phyloP scores from a whole-genome alignment of 331 rosid species.

The Rhamnella rubrinervis region DNA sequence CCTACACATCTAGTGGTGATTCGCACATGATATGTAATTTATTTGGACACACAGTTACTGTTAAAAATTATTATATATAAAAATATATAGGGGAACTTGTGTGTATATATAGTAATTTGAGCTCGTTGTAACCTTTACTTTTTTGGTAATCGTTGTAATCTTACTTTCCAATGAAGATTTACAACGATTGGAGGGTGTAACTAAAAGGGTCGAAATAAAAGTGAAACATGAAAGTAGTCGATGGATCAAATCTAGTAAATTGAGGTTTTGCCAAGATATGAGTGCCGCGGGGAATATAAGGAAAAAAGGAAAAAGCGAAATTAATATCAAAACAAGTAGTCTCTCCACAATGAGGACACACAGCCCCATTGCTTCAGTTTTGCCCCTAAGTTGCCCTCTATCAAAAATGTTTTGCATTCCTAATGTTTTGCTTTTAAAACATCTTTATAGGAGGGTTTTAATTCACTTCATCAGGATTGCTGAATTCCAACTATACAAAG shows the following conservation, averaged over 20 bases:
- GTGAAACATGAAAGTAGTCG: too few species aligned
- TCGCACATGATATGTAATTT: too few species aligned
- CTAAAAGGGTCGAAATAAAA: too few species aligned
- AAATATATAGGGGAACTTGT: too few species aligned
- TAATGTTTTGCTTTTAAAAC: constrained; percentile 5
- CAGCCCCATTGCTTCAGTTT: constrained; percentile 28
- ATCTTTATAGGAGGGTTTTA: neutral
- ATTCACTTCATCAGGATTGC: constrained; percentile 2
- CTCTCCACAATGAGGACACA: constrained; percentile 16
- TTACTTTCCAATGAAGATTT: too few species aligned
- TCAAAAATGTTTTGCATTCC: neutral
- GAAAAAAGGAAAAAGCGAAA: neutral
- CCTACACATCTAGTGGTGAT: too few species aligned
- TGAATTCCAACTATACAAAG: constrained; percentile 5
- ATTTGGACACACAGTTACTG: too few species aligned
- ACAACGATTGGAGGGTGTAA: too few species aligned
- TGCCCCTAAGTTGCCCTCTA: constrained; percentile 11
- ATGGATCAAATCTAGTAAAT: neutral
- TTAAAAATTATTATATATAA: too few species aligned
- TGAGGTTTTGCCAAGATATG: constrained; percentile 6
- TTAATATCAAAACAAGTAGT: constrained; percentile 9
- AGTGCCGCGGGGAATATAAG: constrained; percentile 9
- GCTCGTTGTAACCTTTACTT: too few species aligned
- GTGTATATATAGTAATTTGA: too few species aligned
- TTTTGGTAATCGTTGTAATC: too few species aligned